Percentiles rank a stretch among this genome's conserved stretches.
These are phyloP conservation scores for Albatrellus sp. DNA, from an alignment of 1,284 basidiomycete species.

Conservation along the genomic window DNA sequence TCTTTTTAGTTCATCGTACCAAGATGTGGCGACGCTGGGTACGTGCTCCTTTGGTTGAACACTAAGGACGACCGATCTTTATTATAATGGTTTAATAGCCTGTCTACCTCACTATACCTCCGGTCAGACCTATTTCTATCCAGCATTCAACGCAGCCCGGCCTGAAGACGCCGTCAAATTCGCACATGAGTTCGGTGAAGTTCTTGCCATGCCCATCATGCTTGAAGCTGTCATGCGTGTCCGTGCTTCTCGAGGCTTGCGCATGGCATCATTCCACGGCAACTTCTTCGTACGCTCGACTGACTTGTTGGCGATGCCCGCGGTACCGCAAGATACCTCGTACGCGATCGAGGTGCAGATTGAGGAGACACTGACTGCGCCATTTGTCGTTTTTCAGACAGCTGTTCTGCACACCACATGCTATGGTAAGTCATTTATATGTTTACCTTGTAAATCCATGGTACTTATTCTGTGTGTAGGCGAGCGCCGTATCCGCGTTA, in stretches of 20 bases:
- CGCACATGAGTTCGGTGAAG: conserved; percentile 91
- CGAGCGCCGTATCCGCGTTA: conserved; percentile 91
- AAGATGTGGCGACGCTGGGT: conserved; percentile 91
- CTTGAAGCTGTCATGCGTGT: conserved; percentile 97
- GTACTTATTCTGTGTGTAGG: conserved; percentile 26
- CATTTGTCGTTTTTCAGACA: conserved; percentile 94
- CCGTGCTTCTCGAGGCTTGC: conserved; percentile 85
- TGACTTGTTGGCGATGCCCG: conserved; percentile 92
- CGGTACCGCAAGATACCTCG: conserved; percentile 92
- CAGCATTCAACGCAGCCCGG: conserved; percentile 90
- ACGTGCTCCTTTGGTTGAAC: conserved; percentile 10
- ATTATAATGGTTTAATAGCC: conserved; percentile 31
- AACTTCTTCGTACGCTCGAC: conserved; percentile 99
- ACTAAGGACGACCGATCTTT: neutral
- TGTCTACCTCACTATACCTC: conserved; percentile 96
- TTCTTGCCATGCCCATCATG: conserved; percentile 90
- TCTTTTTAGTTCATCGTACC: conserved; percentile 87
- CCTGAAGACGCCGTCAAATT: conserved; percentile 97
- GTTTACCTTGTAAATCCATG: neutral
- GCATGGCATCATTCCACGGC: conserved; percentile 97
- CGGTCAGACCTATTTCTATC: conserved; percentile 97
- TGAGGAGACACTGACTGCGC: conserved; percentile 87
- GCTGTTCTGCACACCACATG: conserved; percentile 95
- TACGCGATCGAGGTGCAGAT: conserved; percentile 97
- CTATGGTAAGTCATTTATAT: conserved; percentile 46